These are phyloP conservation scores for Lomentospora prolificans DNA, from an alignment of 2,329 filamentous ascomycete species.

Conservation along the genomic window DNA sequence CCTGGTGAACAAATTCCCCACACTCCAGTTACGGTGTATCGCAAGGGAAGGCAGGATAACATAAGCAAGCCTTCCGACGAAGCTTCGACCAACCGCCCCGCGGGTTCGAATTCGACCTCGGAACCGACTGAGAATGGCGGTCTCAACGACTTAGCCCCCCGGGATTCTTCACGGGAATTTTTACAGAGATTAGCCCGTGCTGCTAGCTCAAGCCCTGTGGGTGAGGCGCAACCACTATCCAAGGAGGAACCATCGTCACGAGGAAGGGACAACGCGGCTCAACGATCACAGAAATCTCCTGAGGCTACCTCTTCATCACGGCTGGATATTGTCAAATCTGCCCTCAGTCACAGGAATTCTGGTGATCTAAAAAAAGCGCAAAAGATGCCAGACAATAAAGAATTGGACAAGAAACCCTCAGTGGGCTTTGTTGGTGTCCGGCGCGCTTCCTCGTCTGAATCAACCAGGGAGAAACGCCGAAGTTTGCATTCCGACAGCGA, in stretches of 20 bases:
- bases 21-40: slow-evolving; percentile 31
- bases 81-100: background rate
- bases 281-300: too few relatives aligned
- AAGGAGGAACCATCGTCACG: background rate
- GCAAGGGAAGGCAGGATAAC: slow-evolving; percentile 12
- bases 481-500: slow-evolving; percentile 43
- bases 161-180: slow-evolving; percentile 35
- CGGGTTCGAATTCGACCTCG: background rate
- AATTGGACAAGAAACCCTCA: slow-evolving; percentile 20
- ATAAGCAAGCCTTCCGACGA: slow-evolving; percentile 8
- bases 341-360: too few relatives aligned
- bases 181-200: slow-evolving; percentile 39
- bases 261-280: background rate
- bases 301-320: too few relatives aligned
- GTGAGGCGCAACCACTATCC: slow-evolving; percentile 13
- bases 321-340: too few relatives aligned
- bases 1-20: slow-evolving; percentile 25
- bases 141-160: background rate
- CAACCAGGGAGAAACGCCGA: slow-evolving; percentile 35
- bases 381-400: slow-evolving; percentile 14
- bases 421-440: slow-evolving; percentile 38
- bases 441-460: slow-evolving; percentile 34
- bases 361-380: background rate
- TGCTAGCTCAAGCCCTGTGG: slow-evolving; percentile 33
- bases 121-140: slow-evolving; percentile 10